Base-by-base conservation (phyloP, 2,329 filamentous ascomycete species). In the Penicillium brasilianum region DNA sequence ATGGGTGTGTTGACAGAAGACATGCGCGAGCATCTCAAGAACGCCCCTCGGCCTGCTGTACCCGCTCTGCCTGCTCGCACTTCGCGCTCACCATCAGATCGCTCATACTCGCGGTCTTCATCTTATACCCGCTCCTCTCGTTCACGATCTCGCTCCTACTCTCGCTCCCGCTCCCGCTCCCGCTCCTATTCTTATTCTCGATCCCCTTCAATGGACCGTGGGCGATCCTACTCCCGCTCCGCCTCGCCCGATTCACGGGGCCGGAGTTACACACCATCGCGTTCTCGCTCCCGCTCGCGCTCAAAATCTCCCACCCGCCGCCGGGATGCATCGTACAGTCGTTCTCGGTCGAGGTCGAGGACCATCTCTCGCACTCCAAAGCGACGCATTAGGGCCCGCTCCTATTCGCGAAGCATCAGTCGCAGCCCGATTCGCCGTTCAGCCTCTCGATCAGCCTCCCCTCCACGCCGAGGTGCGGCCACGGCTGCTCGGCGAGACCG, bases 1-100 rank as follows among this genome's bases (percentile, higher is more conserved):
- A 96, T 99, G 91, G 95, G 95, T 74, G 88, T 87, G 25, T 84
- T 99, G 63, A 99, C 95, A 1, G 95, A 99, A 74, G 91, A 93
- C 67, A 96, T 97, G 92, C 89, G 95, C 76, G 92, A 96, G 72
- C 88, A 90, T 74, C 84, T 99, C 59, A 90, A 93, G 75, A 97
- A 93, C 72, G 87, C 96, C 78, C 93, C 93, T 13, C 95, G 96
- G 74, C 93, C 93, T 2, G 85, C 90, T 1, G 81, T 91, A 25
- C 90, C 91, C 6, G 87, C 92, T 1, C 81, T 91, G 1, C 83
- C 87, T 22, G 81, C 82, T 36, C 77, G 88, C 0, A 88, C 89
- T 62, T 88, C 88, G 0, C 89, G 91, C 64, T 88, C 88, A 0
- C 89, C 90, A 49, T 92, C 82, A 7, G 81, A 81, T 57, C 84